Base-by-base conservation (phyloP, 805 yeast species). In the Ogataea glucozyma region DNA sequence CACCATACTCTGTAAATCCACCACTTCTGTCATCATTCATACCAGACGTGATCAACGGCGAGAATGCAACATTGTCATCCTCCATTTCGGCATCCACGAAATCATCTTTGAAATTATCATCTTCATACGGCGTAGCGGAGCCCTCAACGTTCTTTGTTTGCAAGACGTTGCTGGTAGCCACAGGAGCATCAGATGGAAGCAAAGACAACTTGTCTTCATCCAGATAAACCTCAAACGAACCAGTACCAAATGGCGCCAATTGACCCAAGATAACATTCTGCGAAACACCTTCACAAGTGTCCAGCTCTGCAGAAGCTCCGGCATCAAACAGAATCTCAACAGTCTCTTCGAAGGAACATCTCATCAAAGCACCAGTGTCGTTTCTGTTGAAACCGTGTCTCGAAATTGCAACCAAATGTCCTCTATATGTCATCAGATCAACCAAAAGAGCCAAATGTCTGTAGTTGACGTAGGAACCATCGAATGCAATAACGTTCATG, bases 361-460 rank as follows among this genome's bases (percentile, higher is more conserved):
- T 82, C 99, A 93, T 93, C 62, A 93, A 76, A 2, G 99, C 99
- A 70, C 99, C 99, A 22, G 99, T 93, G 54, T 93, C 97, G 27
- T 96, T 86, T 71, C 99, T 84, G 69, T 93, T 93, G 69, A 93
- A 91, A 78, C 99, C 99, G 64, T 93, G 99, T 78, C 99, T 95
- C 32, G 98, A 91, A 59, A 93, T 90, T 30, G 99, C 98, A 87
- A 95, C 91, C 67, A 93, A 75, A 62, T 91, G 96, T 60, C 99
- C 99, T 62, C 96, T 84, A 29, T 96, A 87, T 2, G 99, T 93
- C 99, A 93, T 93, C 27, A 90, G 95, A 72, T 93, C 99, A 46
- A 93, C 98, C 58, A 93, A 76, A 57, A 93, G 73, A 4, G 99
- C 97, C 93, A 93, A 85, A 61, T 93, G 99, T 71, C 99, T 84